Evolutionary conservation across 345 rosid genomes (phyloP).

Genomic region (Brassica carinata): DNA sequence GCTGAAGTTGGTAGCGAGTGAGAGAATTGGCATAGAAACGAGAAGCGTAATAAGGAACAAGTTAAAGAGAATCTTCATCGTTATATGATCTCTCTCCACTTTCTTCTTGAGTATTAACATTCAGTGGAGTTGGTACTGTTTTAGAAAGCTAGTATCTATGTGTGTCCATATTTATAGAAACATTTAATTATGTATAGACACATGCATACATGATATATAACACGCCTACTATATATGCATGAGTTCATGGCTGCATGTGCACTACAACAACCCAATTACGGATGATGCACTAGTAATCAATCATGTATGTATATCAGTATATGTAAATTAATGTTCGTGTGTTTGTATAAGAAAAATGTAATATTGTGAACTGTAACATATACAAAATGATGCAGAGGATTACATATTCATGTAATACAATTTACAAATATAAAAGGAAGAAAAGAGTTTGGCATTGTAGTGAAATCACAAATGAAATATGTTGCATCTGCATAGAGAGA

Average conservation of each 20-base stretch:
- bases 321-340: conserved; percentile 1
- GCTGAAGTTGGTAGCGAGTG: conserved; percentile 40
- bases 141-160: conserved; percentile 12
- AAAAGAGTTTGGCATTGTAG: not conserved
- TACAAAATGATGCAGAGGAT: not conserved
- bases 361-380: not conserved
- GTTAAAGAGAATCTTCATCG: conserved; percentile 27
- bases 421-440: not conserved
- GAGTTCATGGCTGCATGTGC: conserved; percentile 38
- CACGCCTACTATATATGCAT: conserved; percentile 1
- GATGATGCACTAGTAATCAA: conserved; percentile 16
- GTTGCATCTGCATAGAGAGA: not conserved
- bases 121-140: conserved; percentile 32
- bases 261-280: conserved; percentile 30
- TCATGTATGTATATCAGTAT: not conserved
- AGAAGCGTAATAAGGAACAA: conserved; percentile 26
- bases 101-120: conserved; percentile 15
- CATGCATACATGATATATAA: not conserved
- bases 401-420: not conserved
- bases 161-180: conserved; percentile 42
- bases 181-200: conserved; percentile 5
- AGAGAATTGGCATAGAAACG: conserved; percentile 16
- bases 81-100: conserved; percentile 12
- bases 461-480: not conserved
- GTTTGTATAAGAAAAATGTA: not conserved